These are phyloP conservation scores for Garcileccinum viscosum DNA, from an alignment of 1,284 basidiomycete genomes.

Conservation along the genomic window DNA sequence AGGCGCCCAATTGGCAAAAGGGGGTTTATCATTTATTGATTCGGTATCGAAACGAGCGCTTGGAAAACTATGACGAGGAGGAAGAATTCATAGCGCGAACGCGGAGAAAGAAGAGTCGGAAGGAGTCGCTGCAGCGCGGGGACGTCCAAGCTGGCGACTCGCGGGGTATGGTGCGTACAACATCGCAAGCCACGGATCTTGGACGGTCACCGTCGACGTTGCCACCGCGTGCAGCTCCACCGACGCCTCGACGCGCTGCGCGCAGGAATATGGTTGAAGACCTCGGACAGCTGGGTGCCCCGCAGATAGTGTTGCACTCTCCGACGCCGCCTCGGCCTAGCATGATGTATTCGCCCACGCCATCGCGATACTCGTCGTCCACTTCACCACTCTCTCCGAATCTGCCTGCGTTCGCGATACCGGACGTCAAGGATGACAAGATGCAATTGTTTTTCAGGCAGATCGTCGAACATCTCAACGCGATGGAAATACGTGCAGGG, in stretches of 20 bases:
- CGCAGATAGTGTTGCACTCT: constrained; percentile 38
- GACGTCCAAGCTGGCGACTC: neutral
- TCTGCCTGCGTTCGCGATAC: constrained; percentile 46
- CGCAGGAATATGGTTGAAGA: constrained; percentile 28
- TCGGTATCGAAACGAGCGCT: constrained; percentile 74
- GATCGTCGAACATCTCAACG: constrained; percentile 80
- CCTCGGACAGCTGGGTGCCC: constrained; percentile 21
- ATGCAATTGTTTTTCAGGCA: constrained; percentile 84
- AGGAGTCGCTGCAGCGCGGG: constrained; percentile 26
- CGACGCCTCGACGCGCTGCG: constrained; percentile 58
- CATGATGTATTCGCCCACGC: constrained; percentile 32
- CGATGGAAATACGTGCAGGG: constrained; percentile 59
- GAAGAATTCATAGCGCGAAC: constrained; percentile 47
- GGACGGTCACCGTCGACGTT: constrained; percentile 43
- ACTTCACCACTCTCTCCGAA: constrained; percentile 39
- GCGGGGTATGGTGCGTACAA: constrained; percentile 26
- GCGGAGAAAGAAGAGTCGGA: constrained; percentile 41
- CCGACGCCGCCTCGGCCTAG: constrained; percentile 38
- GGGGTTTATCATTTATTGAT: constrained; percentile 88
- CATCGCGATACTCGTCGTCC: constrained; percentile 33
- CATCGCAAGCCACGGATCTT: constrained; percentile 35
- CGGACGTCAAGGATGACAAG: constrained; percentile 56
- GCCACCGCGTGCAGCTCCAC: constrained; percentile 62
- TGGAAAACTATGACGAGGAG: constrained; percentile 73
- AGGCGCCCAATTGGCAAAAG: constrained; percentile 88